phyloP scores from a whole-genome alignment of 2,329 filamentous ascomycete species.

The Ophiostoma populinum region DNA sequence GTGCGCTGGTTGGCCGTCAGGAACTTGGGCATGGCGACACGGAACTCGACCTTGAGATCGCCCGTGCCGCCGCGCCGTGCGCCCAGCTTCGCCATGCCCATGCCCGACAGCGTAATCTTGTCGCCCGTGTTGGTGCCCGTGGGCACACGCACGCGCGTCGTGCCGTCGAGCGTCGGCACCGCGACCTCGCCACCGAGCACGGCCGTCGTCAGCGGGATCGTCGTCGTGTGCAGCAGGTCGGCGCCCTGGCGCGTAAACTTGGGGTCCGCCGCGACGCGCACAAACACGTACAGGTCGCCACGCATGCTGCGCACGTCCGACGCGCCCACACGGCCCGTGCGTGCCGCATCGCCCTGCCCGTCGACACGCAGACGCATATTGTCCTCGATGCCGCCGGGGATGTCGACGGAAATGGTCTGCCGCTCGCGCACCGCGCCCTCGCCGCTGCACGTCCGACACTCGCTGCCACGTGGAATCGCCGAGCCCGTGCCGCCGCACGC shows the following conservation, averaged over 20 bases:
- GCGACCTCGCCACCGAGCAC: conserved; percentile 78
- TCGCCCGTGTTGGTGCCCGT: conserved; percentile 90
- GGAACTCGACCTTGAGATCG: conserved; percentile 87
- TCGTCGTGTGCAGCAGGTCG: conserved; percentile 84
- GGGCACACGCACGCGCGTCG: conserved; percentile 77
- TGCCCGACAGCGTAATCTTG: conserved; percentile 70
- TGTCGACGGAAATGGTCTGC: conserved; percentile 74
- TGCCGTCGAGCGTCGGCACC: conserved; percentile 77
- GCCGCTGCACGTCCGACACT: conserved; percentile 66
- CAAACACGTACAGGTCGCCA: conserved; percentile 82
- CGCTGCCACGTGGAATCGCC: conserved; percentile 58
- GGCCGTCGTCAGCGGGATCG: conserved; percentile 82
- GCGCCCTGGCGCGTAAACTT: conserved; percentile 79
- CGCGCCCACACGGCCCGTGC: conserved; percentile 48
- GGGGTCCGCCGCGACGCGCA: conserved; percentile 74
- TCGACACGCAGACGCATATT: conserved; percentile 80
- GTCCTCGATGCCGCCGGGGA: conserved; percentile 89
- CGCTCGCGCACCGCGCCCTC: conserved; percentile 71
- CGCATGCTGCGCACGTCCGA: conserved; percentile 49
- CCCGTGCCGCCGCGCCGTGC: conserved; percentile 53
- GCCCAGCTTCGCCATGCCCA: conserved; percentile 82
- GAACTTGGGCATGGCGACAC: conserved; percentile 89
- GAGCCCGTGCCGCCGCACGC: conserved; percentile 66
- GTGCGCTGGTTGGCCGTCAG: conserved; percentile 80
- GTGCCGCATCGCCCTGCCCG: conserved; percentile 73